These are phyloP conservation scores for Hypomontagnella monticulosa DNA, from an alignment of 495 filamentous ascomycete species.

Conservation along the genomic window DNA sequence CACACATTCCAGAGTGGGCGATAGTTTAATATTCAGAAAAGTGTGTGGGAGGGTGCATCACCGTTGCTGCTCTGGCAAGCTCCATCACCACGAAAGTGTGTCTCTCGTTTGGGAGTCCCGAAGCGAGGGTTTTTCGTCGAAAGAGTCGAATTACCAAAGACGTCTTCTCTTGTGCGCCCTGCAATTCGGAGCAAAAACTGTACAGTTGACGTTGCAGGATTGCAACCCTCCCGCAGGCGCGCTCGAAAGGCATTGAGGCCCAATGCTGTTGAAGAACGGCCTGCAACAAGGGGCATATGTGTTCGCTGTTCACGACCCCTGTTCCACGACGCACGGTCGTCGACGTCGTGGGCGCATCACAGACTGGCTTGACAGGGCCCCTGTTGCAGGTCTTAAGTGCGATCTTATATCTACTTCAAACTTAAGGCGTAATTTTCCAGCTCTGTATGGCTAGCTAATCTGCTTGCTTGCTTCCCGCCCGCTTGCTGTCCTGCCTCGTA, in stretches of 20 bases:
- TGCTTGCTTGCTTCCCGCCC: not conserved
- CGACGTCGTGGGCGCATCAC: constrained; percentile 36
- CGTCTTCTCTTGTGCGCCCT: constrained; percentile 14
- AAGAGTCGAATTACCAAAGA: constrained; percentile 12
- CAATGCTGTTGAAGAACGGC: constrained; percentile 13
- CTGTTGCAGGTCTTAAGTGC: constrained; percentile 25
- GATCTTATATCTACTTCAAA: constrained; percentile 28
- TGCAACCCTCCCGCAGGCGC: constrained; percentile 32
- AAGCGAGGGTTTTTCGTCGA: constrained; percentile 27
- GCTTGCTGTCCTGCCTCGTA: constrained; percentile 14
- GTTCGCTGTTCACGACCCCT: constrained; percentile 30
- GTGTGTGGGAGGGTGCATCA: constrained; percentile 8
- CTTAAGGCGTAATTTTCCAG: constrained; percentile 15
- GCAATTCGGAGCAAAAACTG: constrained; percentile 28
- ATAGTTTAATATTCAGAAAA: not conserved
- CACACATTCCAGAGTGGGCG: constrained; percentile 33
- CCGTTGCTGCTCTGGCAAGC: not conserved
- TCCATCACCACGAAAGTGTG: not conserved
- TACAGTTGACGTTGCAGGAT: constrained; percentile 27
- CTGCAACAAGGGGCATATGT: constrained; percentile 19
- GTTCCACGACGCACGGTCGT: constrained; percentile 20
- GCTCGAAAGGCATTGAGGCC: constrained; percentile 25
- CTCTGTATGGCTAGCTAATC: constrained; percentile 21
- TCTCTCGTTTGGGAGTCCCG: constrained; percentile 15
- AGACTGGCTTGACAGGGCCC: constrained; percentile 27